Evolutionary conservation across 1,139 yeast species (phyloP).

Genomic region (Yarrowia galli): DNA sequence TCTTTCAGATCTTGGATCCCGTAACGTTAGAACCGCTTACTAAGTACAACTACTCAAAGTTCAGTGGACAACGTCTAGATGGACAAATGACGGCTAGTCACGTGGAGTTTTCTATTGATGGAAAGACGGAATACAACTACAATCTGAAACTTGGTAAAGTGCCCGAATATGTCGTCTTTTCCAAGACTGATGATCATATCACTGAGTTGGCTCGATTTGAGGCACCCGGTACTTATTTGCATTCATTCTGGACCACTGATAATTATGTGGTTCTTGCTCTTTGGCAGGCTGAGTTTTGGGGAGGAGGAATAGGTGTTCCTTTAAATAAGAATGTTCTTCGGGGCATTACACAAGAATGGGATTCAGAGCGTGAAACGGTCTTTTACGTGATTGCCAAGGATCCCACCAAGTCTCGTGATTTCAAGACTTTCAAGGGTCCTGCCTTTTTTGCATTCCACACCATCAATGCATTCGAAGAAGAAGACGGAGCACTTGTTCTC

Average conservation of each 20-base stretch:
- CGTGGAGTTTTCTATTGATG: conserved; percentile 14
- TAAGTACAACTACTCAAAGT: conserved; percentile 14
- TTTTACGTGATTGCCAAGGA: conserved; percentile 16
- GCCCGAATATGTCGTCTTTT: conserved; percentile 20
- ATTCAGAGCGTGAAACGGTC: neutral
- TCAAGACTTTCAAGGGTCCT: neutral
- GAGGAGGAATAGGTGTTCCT: conserved; percentile 3
- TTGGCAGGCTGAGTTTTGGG: conserved; percentile 36
- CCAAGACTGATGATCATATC: neutral
- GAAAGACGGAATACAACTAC: conserved; percentile 28
- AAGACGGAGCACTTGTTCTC: neutral
- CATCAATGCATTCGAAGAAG: conserved; percentile 17
- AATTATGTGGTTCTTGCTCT: conserved; percentile 13
- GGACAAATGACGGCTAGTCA: conserved; percentile 25
- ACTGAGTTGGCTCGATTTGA: conserved; percentile 12
- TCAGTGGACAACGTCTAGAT: neutral
- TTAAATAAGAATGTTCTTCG: conserved; percentile 8
- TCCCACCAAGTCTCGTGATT: neutral
- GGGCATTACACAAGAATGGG: conserved; percentile 1
- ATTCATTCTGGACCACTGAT: conserved; percentile 24
- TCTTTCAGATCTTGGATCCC: conserved; percentile 17
- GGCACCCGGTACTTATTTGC: conserved; percentile 8
- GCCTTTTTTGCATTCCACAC: conserved; percentile 34
- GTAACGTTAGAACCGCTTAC: conserved; percentile 19
- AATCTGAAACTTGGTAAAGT: conserved; percentile 4